Conservation (phyloP, 2,329 filamentous ascomycete species). For the Periconia sp. region DNA sequence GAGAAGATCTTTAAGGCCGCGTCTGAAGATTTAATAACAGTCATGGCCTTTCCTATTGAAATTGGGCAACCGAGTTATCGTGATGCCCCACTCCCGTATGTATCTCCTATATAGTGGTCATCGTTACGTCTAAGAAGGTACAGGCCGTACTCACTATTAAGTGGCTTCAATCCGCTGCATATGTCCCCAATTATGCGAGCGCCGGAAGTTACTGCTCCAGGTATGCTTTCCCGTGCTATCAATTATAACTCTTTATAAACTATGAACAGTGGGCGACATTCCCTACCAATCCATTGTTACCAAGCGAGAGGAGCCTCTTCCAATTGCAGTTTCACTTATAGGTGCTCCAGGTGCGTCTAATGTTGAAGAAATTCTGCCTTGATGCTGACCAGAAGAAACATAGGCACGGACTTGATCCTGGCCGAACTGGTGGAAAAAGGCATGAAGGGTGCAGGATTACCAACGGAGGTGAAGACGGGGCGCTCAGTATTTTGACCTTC, state of each 20-base stretch:
- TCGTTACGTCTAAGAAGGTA: no score
- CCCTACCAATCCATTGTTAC: not conserved
- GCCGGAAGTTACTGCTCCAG: conserved; percentile 1
- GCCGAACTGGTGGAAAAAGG: not conserved
- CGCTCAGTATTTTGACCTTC: not conserved
- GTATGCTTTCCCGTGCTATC: not conserved
- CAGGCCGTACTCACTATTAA: not conserved
- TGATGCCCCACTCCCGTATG: conserved; percentile 4
- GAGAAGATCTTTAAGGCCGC: conserved; percentile 2
- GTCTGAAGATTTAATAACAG: not conserved
- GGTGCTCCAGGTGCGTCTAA: not conserved
- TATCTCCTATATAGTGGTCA: no score
- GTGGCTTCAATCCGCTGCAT: not conserved
- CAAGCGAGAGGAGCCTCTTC: not conserved
- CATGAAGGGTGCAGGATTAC: not conserved
- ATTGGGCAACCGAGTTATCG: conserved; percentile 6
- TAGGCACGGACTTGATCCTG: not conserved
- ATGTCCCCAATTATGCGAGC: not conserved
- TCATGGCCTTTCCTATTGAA: conserved; percentile 11
- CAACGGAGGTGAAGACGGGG: not conserved
- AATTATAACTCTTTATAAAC: not conserved
- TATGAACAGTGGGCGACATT: not conserved
- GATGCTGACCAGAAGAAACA: no score
- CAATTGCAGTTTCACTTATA: not conserved
- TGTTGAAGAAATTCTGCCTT: not conserved